phyloP scores from a whole-genome alignment of 306 rosid species.

The Datisca glomerata region DNA sequence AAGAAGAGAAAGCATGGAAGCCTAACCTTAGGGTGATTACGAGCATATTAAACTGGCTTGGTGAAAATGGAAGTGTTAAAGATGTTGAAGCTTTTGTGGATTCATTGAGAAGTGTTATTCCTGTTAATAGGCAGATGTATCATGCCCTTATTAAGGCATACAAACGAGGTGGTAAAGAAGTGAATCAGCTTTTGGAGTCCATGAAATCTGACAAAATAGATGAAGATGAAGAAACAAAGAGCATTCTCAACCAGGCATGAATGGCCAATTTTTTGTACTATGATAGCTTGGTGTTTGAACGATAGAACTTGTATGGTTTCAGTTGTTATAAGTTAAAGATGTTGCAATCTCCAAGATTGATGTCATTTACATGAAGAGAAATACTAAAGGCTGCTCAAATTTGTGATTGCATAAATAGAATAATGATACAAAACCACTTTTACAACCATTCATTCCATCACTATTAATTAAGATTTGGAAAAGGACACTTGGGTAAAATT shows the following conservation, averaged over 20 bases:
- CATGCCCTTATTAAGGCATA: constrained; percentile 41
- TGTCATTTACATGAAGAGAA: too few relatives aligned
- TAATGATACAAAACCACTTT: too few relatives aligned
- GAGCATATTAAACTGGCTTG: constrained; percentile 42
- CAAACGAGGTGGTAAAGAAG: constrained; percentile 40
- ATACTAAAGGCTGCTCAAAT: too few relatives aligned
- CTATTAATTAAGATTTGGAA: too few relatives aligned
- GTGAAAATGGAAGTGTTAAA: constrained; percentile 41
- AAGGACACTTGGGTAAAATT: too few relatives aligned
- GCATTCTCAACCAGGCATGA: constrained; percentile 23
- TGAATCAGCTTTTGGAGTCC: constrained; percentile 27
- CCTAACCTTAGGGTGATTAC: constrained; percentile 30
- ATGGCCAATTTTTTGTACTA: not conserved
- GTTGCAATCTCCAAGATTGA: too few relatives aligned
- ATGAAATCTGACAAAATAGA: constrained; percentile 42
- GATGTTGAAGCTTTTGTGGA: constrained; percentile 46
- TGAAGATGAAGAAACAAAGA: constrained; percentile 27
- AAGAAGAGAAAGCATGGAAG: constrained; percentile 36
- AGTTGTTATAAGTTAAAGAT: too few relatives aligned
- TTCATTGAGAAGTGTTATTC: constrained; percentile 26
- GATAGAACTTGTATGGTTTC: too few relatives aligned
- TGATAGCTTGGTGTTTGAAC: too few relatives aligned
- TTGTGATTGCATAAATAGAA: too few relatives aligned
- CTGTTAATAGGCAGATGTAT: constrained; percentile 34
- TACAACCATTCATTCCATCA: too few relatives aligned